Evolutionary conservation across 768 basidiomycete species (phyloP).

Genomic region (Boletus vinaceobasis): DNA sequence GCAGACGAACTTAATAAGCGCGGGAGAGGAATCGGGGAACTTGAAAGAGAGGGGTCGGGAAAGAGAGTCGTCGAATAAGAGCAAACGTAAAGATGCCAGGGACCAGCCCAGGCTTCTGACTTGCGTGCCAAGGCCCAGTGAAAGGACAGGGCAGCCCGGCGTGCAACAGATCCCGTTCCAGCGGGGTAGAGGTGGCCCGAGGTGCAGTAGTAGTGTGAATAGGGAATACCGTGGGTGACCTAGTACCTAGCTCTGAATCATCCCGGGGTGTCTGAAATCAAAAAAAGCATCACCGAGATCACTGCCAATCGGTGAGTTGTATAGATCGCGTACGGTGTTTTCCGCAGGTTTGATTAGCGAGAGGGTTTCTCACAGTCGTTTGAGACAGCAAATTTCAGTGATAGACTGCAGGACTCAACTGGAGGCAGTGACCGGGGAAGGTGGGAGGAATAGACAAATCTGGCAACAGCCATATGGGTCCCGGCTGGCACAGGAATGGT

Average conservation of each 20-base stretch:
- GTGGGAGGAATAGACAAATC: not conserved
- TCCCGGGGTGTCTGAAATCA: not conserved
- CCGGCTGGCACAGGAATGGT: not conserved
- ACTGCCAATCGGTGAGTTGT: slow-evolving; percentile 6
- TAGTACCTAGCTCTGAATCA: not conserved
- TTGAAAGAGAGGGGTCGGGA: not conserved
- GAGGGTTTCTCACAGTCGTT: not conserved
- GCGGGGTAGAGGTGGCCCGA: not conserved
- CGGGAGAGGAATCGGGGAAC: not conserved
- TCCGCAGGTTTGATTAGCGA: not conserved
- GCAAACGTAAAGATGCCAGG: not conserved
- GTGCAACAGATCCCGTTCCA: not conserved
- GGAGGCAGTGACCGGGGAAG: not conserved
- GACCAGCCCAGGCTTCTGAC: slow-evolving; percentile 21
- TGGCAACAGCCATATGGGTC: not conserved
- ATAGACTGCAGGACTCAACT: not conserved
- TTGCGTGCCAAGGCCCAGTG: not conserved
- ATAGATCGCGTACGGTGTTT: not conserved
- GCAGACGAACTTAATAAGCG: not conserved
- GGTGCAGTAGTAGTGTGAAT: not conserved
- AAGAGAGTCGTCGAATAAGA: not conserved
- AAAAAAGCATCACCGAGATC: slow-evolving; percentile 4
- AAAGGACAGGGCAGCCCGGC: not conserved
- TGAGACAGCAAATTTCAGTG: not conserved
- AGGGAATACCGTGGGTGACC: not conserved